Base-by-base conservation (phyloP, 495 filamentous ascomycete species). In the Pseudomonodictys pantanalensis region DNA sequence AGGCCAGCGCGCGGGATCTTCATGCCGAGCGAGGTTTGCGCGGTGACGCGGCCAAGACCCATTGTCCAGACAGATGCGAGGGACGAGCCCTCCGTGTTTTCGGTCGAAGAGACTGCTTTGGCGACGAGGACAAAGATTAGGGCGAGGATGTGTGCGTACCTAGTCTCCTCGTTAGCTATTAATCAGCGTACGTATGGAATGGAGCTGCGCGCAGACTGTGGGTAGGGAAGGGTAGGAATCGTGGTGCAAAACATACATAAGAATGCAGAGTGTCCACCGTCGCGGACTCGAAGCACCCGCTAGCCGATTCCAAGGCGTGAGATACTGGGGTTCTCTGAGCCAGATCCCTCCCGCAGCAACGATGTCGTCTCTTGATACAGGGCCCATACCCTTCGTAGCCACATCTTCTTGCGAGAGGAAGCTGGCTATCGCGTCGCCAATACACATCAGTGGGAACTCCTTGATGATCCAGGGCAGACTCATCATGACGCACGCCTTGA, bases 391-490 rank as follows among this genome's bases (percentile, higher is more conserved):
- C 10, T 23, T 9, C 24, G 45, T 48, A 10, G 45, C 5, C 5
- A 8, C 7, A 15, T 52, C 49, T 24, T 6, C 6, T 5, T 39
- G 10, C 22, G n/a, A 5, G 6, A 39, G 11, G 22, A 20, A 39
- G 17, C 26, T 38, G 12, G 29, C 15, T 5, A 52, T 39, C 26
- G 49, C 49, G 23, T 52, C 49, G 18, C 49, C 49, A 6, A 52
- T 20, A 7, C 26, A 38, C 25, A 52, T 5, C 6, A 52, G 20
- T 22, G 49, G 49, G 22, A 5, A 7, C 20, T 41, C 49, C 7
- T n/a, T 8, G 17, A 52, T 11, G 12, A 6, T 39, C 49, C 6
- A 15, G n/a, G 22, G 6, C 6, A 52, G 9, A 7, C 5, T 12
- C 4, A 48, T 9, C 45, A 48, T 48, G 8, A 48, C 18, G 8